Evolutionary conservation across 2,329 filamentous ascomycete species (phyloP).

Genomic region (Aplosporella prunicola): DNA sequence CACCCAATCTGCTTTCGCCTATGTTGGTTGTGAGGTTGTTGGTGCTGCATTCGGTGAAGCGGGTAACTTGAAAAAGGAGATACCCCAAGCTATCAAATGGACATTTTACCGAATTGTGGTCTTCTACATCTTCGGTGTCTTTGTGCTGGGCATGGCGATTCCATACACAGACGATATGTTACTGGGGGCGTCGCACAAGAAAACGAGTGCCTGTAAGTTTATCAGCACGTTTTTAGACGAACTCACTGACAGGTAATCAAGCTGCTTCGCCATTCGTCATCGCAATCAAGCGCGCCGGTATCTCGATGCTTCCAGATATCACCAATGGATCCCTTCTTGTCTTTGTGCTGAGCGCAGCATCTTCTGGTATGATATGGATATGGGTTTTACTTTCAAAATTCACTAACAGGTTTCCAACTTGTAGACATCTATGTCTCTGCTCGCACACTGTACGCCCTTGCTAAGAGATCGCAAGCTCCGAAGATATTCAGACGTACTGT

Average conservation of each 20-base stretch:
- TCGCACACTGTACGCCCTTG: conserved; percentile 32
- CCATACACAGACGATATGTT: conserved; percentile 52
- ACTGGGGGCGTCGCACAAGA: conserved; percentile 17
- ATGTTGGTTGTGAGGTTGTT: conserved; percentile 65
- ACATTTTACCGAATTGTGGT: conserved; percentile 66
- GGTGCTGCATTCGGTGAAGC: conserved; percentile 70
- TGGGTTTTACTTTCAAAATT: not conserved
- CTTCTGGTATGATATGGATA: conserved; percentile 2
- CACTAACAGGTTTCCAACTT: not conserved
- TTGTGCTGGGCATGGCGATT: conserved; percentile 63
- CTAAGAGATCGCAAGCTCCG: conserved; percentile 35
- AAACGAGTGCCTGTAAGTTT: conserved; percentile 4
- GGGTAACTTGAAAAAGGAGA: conserved; percentile 58
- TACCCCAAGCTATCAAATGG: conserved; percentile 63
- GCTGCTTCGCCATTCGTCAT: conserved; percentile 51
- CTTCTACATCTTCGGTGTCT: conserved; percentile 51
- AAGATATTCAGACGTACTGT: conserved; percentile 26
- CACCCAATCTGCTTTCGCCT: conserved; percentile 59
- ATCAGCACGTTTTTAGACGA: not conserved
- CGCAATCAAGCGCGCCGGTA: conserved; percentile 35
- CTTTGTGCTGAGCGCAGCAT: conserved; percentile 64
- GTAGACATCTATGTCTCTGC: conserved; percentile 30
- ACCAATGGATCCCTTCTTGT: conserved; percentile 72
- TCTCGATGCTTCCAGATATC: conserved; percentile 42
- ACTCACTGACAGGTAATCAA: conserved; percentile 43